Evolutionary conservation across 768 basidiomycete genomes (phyloP).

Genomic region (Termitomyces sp.): DNA sequence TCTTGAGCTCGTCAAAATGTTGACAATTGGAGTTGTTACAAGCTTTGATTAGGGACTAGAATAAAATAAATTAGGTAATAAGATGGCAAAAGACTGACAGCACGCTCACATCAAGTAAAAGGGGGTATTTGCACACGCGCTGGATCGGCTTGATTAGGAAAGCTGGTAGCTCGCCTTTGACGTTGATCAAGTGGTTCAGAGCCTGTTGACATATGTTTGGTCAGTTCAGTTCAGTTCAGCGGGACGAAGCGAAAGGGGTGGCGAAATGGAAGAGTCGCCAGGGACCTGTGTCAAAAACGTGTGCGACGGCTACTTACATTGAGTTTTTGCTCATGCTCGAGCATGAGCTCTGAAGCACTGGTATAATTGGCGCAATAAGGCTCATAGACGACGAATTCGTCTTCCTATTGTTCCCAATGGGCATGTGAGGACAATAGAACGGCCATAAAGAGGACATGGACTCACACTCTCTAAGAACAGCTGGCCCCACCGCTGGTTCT

Average conservation of each 20-base stretch:
- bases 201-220: constrained; percentile 49
- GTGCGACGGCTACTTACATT: constrained; percentile 47
- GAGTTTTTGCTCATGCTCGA: constrained; percentile 81
- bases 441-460: constrained; percentile 35
- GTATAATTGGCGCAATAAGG: constrained; percentile 97
- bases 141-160: constrained; percentile 99
- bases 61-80: constrained; percentile 4
- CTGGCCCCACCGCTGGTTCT: constrained; percentile 83
- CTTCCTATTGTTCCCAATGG: constrained; percentile 68
- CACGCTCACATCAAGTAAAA: constrained; percentile 78
- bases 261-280: constrained; percentile 15
- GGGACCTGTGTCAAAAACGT: neutral
- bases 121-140: constrained; percentile 96
- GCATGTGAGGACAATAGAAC: constrained; percentile 34
- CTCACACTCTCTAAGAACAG: constrained; percentile 81
- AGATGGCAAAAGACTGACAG: constrained; percentile 11
- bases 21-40: constrained; percentile 58
- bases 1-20: constrained; percentile 74
- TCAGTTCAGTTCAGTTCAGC: constrained; percentile 25
- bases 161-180: constrained; percentile 88
- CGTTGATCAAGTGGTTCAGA: constrained; percentile 80
- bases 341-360: constrained; percentile 78
- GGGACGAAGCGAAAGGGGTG: neutral
- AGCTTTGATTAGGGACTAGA: constrained; percentile 71
- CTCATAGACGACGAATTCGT: constrained; percentile 93